Conservation (phyloP, 441 rosid genomes). For the Erodium texanum region DNA sequence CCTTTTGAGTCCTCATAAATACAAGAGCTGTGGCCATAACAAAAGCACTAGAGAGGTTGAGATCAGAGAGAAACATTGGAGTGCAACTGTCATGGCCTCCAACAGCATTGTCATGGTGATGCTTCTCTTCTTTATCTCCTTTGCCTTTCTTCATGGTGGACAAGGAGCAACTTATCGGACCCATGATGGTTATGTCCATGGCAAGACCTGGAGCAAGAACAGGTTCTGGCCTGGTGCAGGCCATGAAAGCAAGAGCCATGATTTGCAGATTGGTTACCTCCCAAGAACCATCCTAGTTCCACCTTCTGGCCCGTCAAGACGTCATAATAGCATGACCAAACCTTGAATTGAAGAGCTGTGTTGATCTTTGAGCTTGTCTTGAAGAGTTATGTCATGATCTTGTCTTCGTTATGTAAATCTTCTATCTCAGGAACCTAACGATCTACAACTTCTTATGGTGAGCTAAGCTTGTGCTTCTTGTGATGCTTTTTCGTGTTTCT, state of each 20-base stretch:
- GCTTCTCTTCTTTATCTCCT: background rate
- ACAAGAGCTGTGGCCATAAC: background rate
- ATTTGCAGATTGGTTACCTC: background rate
- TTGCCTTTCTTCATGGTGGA: background rate
- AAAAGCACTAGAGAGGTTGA: background rate
- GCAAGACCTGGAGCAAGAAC: background rate
- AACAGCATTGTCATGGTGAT: background rate
- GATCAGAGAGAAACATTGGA: background rate
- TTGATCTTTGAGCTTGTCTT: background rate
- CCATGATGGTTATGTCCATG: background rate
- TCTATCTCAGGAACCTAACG: no score
- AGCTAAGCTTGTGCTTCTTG: background rate
- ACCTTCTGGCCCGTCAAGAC: slow-evolving; percentile 44
- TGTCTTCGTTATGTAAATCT: no score
- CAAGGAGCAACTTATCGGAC: background rate
- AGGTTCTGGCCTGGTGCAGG: background rate
- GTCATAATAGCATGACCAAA: slow-evolving; percentile 23
- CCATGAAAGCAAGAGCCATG: background rate
- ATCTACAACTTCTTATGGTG: no score
- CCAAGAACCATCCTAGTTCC: slow-evolving; percentile 25
- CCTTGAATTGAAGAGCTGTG: background rate
- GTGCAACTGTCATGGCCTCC: background rate
- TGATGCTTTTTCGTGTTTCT: background rate
- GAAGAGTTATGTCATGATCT: no score
- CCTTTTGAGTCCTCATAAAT: background rate